Percentiles rank a stretch among this genome's conserved stretches.
These are phyloP conservation scores for Fusarium tricinctum DNA, from an alignment of 2,329 filamentous ascomycete species.

Conservation along the genomic window DNA sequence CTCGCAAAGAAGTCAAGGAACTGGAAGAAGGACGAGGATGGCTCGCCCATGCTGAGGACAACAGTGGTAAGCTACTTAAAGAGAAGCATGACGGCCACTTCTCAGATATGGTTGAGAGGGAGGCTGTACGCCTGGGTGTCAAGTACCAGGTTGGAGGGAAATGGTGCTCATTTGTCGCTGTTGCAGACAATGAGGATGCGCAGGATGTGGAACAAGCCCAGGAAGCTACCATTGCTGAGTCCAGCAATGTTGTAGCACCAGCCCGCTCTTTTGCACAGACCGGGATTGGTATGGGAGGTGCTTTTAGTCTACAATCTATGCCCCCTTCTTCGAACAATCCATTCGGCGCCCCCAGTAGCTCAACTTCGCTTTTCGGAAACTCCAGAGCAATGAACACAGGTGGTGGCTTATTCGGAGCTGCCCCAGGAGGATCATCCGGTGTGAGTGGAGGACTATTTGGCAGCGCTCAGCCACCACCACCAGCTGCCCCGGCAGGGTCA, in stretches of 20 bases:
- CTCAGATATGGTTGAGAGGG: slow-evolving; percentile 72
- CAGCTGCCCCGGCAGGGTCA: neutral
- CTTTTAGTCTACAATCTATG: neutral
- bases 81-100: slow-evolving; percentile 65
- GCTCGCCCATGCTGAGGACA: slow-evolving; percentile 66
- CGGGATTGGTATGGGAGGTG: neutral
- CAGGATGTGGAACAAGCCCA: slow-evolving; percentile 11
- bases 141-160: slow-evolving; percentile 76
- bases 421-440: neutral
- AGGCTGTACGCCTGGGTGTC: slow-evolving; percentile 75
- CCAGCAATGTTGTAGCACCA: too few relatives aligned
- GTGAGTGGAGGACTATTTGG: neutral
- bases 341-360: too few relatives aligned
- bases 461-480: neutral
- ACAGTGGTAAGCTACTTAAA: slow-evolving; percentile 60
- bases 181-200: slow-evolving; percentile 59
- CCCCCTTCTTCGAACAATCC: neutral
- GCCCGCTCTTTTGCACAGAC: neutral
- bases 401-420: neutral
- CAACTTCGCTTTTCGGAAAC: neutral
- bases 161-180: slow-evolving; percentile 80
- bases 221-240: neutral
- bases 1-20: slow-evolving; percentile 75
- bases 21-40: slow-evolving; percentile 79
- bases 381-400: neutral